Conservation (phyloP, 257 asterid genomes). For the Solanum pimpinellifolium region DNA sequence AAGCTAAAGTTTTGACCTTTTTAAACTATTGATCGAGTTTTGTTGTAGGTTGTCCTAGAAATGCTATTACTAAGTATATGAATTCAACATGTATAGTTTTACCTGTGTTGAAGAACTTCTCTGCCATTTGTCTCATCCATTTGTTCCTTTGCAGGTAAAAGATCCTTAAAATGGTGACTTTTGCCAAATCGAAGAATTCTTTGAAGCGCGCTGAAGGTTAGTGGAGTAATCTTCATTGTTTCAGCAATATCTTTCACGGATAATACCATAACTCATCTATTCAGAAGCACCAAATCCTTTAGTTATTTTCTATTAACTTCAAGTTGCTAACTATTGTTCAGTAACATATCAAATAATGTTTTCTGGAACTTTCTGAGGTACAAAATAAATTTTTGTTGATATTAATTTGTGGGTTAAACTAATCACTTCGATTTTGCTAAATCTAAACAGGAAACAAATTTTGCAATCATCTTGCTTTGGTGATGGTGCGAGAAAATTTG, state of each 20-base stretch:
- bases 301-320: too few relatives aligned
- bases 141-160: background rate
- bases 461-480: too few relatives aligned
- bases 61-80: background rate
- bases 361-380: too few relatives aligned
- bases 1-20: background rate
- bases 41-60: background rate
- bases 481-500: too few relatives aligned
- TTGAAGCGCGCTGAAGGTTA: conserved; percentile 43
- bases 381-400: too few relatives aligned
- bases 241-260: background rate
- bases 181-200: conserved; percentile 39
- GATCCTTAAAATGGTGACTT: conserved; percentile 20
- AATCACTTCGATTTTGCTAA: too few relatives aligned
- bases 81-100: background rate
- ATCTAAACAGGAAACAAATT: too few relatives aligned
- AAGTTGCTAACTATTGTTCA: too few relatives aligned
- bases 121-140: background rate
- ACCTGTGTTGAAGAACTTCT: background rate
- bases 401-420: too few relatives aligned
- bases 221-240: background rate
- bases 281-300: too few relatives aligned
- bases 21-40: background rate
- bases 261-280: too few relatives aligned
- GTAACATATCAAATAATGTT: too few relatives aligned